A percentile compares a stretch with the other conserved stretches of the same genome.
Conservation (phyloP, 2,329 filamentous ascomycete species). For the Emergomyces orientalis region DNA sequence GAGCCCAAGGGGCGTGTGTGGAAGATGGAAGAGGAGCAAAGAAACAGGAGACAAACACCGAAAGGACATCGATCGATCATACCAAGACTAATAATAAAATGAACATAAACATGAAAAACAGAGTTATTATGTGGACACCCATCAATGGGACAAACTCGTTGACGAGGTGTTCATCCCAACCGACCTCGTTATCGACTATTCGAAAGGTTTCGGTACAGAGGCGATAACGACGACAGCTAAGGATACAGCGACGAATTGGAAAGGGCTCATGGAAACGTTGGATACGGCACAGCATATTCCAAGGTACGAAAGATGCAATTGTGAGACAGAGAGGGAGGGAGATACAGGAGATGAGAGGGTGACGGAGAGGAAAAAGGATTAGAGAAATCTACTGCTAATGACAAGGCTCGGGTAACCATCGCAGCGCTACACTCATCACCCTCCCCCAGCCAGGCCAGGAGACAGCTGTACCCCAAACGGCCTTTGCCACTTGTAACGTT, state of each 20-base stretch:
- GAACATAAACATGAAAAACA: not conserved
- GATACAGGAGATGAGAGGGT: too few relatives aligned
- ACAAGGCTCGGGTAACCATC: too few relatives aligned
- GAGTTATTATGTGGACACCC: not conserved
- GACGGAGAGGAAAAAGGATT: too few relatives aligned
- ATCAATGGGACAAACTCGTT: conserved; percentile 3
- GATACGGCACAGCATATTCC: conserved; percentile 3
- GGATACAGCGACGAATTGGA: not conserved
- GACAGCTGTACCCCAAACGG: not conserved
- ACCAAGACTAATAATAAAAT: not conserved
- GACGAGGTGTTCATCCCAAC: not conserved
- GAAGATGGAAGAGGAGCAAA: too few relatives aligned
- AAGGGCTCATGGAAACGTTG: not conserved
- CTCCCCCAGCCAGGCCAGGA: conserved; percentile 1
- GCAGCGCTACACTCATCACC: not conserved
- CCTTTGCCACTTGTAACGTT: not conserved
- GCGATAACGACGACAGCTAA: not conserved
- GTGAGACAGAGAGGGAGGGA: not conserved
- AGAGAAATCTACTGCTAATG: too few relatives aligned
- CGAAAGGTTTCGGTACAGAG: not conserved
- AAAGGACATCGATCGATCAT: not conserved
- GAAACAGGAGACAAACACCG: not conserved
- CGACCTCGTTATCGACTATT: conserved; percentile 4
- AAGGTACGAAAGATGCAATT: not conserved
- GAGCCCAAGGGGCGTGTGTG: too few relatives aligned